Evolutionary conservation across 352 stramenopile species (phyloP), one percentile per base, ranked within the genome.

Genomic region (Thalassiosira mediterranea): DNA sequence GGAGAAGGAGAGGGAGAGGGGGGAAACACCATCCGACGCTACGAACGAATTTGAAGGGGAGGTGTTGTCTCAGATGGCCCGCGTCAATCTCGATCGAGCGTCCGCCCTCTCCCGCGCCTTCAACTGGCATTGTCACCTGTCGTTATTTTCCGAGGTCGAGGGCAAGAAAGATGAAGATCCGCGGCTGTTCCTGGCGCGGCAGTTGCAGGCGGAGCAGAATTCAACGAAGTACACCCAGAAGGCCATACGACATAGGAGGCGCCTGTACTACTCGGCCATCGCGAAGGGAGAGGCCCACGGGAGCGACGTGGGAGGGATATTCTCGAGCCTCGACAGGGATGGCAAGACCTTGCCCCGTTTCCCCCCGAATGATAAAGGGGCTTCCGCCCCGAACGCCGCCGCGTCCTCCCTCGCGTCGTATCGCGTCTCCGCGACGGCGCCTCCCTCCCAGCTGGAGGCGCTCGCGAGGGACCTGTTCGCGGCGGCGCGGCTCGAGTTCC

Each of bases 61-160:
- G 34, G 31, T 85, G 49, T 25, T 80, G 32, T 88, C 81, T 23
- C 75, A 88, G 67, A 77, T 85, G 52, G 69, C 67, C 17, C 61
- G 34, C 21, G 23, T 77, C 54, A 47, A 80, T 46, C 48, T 84
- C 4, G 72, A 85, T 37, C 67, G 78, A 64, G 62, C 75, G 23
- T 78, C 62, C 38, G 59, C 68, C 52, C 23, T 85, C 8, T 79
- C 75, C 0, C 32, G 56, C 62, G 48, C 34, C 32, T 56, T 83
- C 42, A 73, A 84, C 58, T 77, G 70, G 66, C 53, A 76, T 15
- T 80, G 70, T 17, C 75, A 84, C 48, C 54, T 69, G 42, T 32
- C 79, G 3, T 53, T 87, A 61, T 85, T 84, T 60, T 84, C 75
- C 44, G 65, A 68, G 5, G 44, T 48, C 5, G 51, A 57, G 11